phyloP scores from a whole-genome alignment of 176 grass and related monocot genomes.

The Oryza nivara region DNA sequence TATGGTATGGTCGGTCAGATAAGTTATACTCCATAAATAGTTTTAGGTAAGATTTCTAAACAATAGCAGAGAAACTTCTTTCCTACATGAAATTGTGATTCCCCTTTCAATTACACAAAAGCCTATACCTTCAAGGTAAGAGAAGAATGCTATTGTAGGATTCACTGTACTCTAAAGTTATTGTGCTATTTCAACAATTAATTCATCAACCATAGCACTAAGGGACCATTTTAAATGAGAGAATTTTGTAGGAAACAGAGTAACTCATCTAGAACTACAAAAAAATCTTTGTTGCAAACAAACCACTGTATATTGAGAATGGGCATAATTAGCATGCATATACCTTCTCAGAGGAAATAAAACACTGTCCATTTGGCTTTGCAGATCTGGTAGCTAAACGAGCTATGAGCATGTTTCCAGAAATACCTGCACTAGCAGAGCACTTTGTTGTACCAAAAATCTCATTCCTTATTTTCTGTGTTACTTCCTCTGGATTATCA shows the following conservation, averaged over 20 bases:
- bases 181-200: conserved; percentile 2
- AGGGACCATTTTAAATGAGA: not conserved
- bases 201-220: not conserved
- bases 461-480: conserved; percentile 65
- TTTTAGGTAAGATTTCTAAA: not conserved
- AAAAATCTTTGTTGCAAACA: conserved; percentile 17
- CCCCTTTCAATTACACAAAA: conserved; percentile 14
- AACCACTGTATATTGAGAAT: conserved; percentile 2
- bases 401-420: conserved; percentile 87
- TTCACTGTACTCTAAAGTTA: not conserved
- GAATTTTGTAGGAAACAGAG: conserved; percentile 11
- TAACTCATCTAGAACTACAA: not conserved
- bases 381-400: conserved; percentile 88
- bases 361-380: conserved; percentile 91
- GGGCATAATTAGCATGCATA: not conserved
- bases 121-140: not conserved
- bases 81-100: not conserved
- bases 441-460: conserved; percentile 78
- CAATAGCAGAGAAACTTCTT: not conserved
- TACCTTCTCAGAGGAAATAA: conserved; percentile 85
- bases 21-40: not conserved
- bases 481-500: conserved; percentile 65
- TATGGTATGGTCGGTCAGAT: not conserved
- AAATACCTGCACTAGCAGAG: conserved; percentile 89
- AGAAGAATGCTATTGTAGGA: not conserved